Evolutionary conservation across 2,329 filamentous ascomycete species (phyloP).

Genomic region (Teratosphaeria nubilosa): DNA sequence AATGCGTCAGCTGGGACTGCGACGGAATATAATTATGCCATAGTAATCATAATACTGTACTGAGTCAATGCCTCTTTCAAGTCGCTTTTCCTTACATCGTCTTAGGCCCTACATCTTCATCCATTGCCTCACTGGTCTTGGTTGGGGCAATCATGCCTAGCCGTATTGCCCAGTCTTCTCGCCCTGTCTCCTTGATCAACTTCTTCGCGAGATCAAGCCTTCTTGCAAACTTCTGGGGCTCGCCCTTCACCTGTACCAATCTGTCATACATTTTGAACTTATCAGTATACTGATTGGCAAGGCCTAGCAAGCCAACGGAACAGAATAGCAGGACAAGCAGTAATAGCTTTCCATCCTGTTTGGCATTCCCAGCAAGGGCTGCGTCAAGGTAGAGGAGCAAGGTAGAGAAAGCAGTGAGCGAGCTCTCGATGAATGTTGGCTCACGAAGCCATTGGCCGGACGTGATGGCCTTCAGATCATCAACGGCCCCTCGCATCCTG

Average conservation of each 20-base stretch:
- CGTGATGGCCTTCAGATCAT: slow-evolving; percentile 52
- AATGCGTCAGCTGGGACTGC: background rate
- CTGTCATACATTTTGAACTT: slow-evolving; percentile 44
- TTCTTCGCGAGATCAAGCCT: slow-evolving; percentile 30
- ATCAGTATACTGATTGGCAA: slow-evolving; percentile 43
- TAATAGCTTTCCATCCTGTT: slow-evolving; percentile 42
- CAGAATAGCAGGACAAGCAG: slow-evolving; percentile 43
- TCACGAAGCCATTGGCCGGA: slow-evolving; percentile 46
- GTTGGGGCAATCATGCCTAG: slow-evolving; percentile 5
- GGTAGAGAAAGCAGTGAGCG: slow-evolving; percentile 44
- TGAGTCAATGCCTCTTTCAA: background rate
- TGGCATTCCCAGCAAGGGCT: slow-evolving; percentile 46
- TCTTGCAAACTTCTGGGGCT: slow-evolving; percentile 23
- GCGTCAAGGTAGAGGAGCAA: slow-evolving; percentile 50
- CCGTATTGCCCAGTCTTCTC: slow-evolving; percentile 22
- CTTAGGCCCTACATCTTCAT: background rate
- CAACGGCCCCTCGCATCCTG: slow-evolving; percentile 42
- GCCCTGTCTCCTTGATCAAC: slow-evolving; percentile 33
- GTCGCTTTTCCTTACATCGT: background rate
- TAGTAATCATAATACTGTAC: slow-evolving; percentile 11
- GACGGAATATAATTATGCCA: slow-evolving; percentile 13
- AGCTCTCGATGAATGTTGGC: slow-evolving; percentile 42
- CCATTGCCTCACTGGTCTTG: background rate
- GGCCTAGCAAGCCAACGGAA: slow-evolving; percentile 44
- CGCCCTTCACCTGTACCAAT: slow-evolving; percentile 16